Evolutionary conservation across 768 basidiomycete species (phyloP).

Genomic region (Aureoboletus auriporus): DNA sequence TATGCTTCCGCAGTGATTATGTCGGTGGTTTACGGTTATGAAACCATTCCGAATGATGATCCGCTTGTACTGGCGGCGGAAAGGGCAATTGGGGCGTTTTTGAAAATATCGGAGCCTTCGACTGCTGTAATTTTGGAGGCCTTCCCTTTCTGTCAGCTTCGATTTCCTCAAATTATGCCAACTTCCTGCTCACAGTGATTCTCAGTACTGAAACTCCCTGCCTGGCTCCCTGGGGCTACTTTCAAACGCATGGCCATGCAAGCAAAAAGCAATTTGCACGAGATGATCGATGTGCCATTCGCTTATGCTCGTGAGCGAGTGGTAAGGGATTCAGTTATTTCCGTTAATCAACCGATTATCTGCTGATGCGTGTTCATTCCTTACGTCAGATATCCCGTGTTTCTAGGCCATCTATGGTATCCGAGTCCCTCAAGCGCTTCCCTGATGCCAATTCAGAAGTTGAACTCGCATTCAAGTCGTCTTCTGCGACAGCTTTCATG

Average conservation of each 20-base stretch:
- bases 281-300: constrained; percentile 30
- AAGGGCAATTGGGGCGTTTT: constrained; percentile 24
- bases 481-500: constrained; percentile 32
- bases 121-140: constrained; percentile 27
- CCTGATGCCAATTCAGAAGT: constrained; percentile 15
- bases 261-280: constrained; percentile 25
- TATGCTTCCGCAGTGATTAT: constrained; percentile 31
- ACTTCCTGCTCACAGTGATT: constrained; percentile 12
- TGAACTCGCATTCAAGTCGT: constrained; percentile 26
- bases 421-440: constrained; percentile 26
- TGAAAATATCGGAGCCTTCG: constrained; percentile 21
- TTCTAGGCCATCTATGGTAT: constrained; percentile 27
- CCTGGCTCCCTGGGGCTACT: constrained; percentile 35
- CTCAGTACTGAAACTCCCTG: constrained; percentile 27
- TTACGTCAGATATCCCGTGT: constrained; percentile 14
- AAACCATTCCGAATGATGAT: constrained; percentile 25
- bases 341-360: background rate
- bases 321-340: constrained; percentile 8
- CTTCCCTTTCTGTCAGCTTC: constrained; percentile 29
- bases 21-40: constrained; percentile 32
- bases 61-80: constrained; percentile 29
- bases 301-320: constrained; percentile 25
- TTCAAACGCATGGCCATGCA: constrained; percentile 27
- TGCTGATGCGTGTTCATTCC: background rate
- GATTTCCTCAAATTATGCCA: constrained; percentile 1